phyloP scores from a whole-genome alignment of 495 filamentous ascomycete genomes.

The Talaromyces adpressus region DNA sequence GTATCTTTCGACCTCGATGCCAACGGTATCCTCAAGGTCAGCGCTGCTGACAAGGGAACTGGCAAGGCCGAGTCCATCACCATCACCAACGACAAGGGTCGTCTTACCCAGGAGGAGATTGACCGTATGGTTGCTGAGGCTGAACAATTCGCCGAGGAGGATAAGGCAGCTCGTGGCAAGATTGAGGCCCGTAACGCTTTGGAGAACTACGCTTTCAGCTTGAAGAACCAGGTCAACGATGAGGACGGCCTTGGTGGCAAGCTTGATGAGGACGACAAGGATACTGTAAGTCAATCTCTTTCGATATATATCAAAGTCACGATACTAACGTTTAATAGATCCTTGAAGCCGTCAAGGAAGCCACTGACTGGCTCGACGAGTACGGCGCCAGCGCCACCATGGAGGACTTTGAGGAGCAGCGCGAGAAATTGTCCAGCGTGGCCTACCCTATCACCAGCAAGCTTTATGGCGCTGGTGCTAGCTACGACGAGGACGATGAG shows the following conservation, averaged over 20 bases:
- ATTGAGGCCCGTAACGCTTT: constrained; percentile 94
- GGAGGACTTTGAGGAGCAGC: constrained; percentile 99
- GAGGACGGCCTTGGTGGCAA: constrained; percentile 95
- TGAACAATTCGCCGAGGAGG: constrained; percentile 97
- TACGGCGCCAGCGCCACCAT: constrained; percentile 76
- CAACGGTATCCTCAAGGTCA: constrained; percentile 96
- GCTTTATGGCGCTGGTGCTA: constrained; percentile 69
- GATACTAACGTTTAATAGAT: constrained; percentile 41
- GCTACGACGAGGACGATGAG: constrained; percentile 63
- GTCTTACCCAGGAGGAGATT: constrained; percentile 91
- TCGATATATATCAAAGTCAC: neutral
- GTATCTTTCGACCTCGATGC: constrained; percentile 96
- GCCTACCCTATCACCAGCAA: constrained; percentile 99
- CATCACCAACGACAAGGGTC: constrained; percentile 98
- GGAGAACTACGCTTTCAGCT: constrained; percentile 92
- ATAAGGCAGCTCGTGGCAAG: constrained; percentile 92
- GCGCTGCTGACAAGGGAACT: constrained; percentile 92
- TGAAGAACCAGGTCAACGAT: constrained; percentile 99
- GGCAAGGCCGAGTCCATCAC: constrained; percentile 94
- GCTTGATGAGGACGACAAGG: constrained; percentile 99
- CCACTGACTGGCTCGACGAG: constrained; percentile 96
- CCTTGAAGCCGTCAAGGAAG: constrained; percentile 94
- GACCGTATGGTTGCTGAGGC: constrained; percentile 97
- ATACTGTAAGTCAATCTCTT: constrained; percentile 53
- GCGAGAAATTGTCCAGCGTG: constrained; percentile 94